Evolutionary conservation across 495 filamentous ascomycete species (phyloP), one percentile per base, ranked within the genome.

Genomic region (Platismatia glauca): DNA sequence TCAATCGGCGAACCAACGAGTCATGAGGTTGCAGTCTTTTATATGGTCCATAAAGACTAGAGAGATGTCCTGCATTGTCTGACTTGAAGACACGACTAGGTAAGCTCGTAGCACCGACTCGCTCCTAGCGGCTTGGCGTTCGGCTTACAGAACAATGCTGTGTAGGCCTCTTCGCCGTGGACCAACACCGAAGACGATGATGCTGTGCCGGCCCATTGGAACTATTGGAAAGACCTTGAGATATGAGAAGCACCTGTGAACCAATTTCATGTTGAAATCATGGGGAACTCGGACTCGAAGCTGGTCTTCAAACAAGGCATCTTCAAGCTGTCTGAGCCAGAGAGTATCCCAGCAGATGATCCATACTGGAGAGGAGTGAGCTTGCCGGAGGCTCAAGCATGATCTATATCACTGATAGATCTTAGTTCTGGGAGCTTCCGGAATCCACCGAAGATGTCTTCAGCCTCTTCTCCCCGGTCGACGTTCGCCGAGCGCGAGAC

Each of bases 241-340:
- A 29, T 0, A 33, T 53, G 50, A 61, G 8, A 38, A 55, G 18
- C 35, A 24, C 27, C 48, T 31, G 37, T 33, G 16, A 29, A 12
- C 22, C 44, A 24, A 15, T 22, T 8, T 27, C 8, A 8, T 7
- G 1, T 7, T 27, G 16, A 33, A 20, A n/a, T 18, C 22, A 99
- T 99, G 94, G 94, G 94, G 73, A 94, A 94, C 71, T 96, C 94
- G 74, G 95, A 99, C 79, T 97, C 93, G 66, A 99, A 99, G 84
- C 87, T 97, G 69, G 89, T 91, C 69, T 97, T 99, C 84, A 99
- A 97, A 76, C 89, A 96, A 75, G 94, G 92, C 73, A 96, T 99
- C 79, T 99, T 99, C 79, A 86, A 88, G 71, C 85, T 99, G 59
- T 95, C 91, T 22, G 92, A 96, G 73, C 86, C 94, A 72, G 84